phyloP scores from a whole-genome alignment of 164 flowering plant genomes.

The Kalanchoe fedtschenkoi region DNA sequence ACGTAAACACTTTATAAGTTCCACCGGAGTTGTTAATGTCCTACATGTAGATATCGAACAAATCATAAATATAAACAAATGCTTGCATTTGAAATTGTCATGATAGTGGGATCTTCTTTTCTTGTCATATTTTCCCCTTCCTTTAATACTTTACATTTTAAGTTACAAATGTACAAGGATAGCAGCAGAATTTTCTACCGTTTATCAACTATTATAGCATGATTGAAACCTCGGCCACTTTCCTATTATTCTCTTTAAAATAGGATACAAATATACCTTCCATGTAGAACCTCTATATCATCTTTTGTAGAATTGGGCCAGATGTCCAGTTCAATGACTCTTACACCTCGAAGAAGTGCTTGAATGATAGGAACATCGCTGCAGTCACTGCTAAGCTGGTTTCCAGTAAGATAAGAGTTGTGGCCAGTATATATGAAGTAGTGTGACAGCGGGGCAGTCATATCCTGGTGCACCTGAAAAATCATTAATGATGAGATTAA shows the following conservation, averaged over 20 bases:
- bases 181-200: neutral
- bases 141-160: too few relatives aligned
- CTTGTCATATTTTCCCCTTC: too few relatives aligned
- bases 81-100: too few relatives aligned
- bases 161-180: neutral
- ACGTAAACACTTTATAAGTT: constrained; percentile 43
- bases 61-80: too few relatives aligned
- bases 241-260: too few relatives aligned
- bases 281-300: constrained; percentile 56
- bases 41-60: constrained; percentile 17
- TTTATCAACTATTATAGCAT: too few relatives aligned
- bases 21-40: constrained; percentile 54
- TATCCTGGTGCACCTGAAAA: constrained; percentile 60
- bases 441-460: constrained; percentile 61
- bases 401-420: constrained; percentile 64
- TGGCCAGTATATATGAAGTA: constrained; percentile 68
- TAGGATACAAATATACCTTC: constrained; percentile 27
- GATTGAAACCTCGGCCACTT: too few relatives aligned
- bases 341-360: constrained; percentile 49
- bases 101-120: too few relatives aligned
- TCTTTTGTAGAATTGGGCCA: constrained; percentile 63
- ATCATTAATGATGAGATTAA: neutral
- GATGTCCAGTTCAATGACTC: constrained; percentile 69
- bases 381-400: constrained; percentile 66
- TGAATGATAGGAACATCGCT: constrained; percentile 58